Percentiles rank a stretch among this genome's conserved stretches.
Conservation (phyloP, 345 rosid genomes). For the Salix udensis region DNA sequence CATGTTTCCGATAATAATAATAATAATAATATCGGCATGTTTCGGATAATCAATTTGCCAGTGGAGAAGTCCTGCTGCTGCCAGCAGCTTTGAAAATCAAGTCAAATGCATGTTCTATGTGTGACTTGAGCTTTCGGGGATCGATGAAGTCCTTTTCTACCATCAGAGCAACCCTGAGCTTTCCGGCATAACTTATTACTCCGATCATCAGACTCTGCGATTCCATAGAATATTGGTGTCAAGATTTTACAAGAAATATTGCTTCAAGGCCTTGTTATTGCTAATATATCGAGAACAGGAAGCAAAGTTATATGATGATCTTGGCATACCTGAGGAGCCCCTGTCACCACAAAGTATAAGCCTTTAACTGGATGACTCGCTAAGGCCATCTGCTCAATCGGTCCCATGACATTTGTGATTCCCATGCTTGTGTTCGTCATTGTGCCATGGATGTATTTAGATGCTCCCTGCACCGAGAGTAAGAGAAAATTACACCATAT, state of each 20-base stretch:
- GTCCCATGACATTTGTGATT: slow-evolving; percentile 42
- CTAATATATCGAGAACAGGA: no score
- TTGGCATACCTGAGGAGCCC: slow-evolving; percentile 39
- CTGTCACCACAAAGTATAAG: slow-evolving; percentile 32
- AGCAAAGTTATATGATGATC: background rate
- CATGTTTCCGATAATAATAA: no score
- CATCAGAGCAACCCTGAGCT: slow-evolving; percentile 25
- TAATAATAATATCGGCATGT: background rate
- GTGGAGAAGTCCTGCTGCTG: background rate
- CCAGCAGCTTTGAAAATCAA: no score
- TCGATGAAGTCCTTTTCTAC: slow-evolving; percentile 36
- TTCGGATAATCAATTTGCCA: background rate
- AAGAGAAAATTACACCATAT: no score
- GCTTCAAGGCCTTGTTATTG: no score
- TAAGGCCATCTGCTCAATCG: slow-evolving; percentile 34
- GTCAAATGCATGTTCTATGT: slow-evolving; percentile 21
- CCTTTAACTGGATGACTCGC: slow-evolving; percentile 40
- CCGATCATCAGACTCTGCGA: slow-evolving; percentile 19
- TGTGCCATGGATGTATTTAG: slow-evolving; percentile 27
- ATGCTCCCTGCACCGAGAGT: slow-evolving; percentile 19
- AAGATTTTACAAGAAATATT: no score
- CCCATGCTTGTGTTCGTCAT: slow-evolving; percentile 39
- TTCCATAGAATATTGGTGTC: background rate
- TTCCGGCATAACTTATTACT: slow-evolving; percentile 33
- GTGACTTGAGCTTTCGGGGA: slow-evolving; percentile 20